These are phyloP conservation scores for Daldinia loculata DNA, from an alignment of 495 filamentous ascomycete genomes.

Conservation along the genomic window DNA sequence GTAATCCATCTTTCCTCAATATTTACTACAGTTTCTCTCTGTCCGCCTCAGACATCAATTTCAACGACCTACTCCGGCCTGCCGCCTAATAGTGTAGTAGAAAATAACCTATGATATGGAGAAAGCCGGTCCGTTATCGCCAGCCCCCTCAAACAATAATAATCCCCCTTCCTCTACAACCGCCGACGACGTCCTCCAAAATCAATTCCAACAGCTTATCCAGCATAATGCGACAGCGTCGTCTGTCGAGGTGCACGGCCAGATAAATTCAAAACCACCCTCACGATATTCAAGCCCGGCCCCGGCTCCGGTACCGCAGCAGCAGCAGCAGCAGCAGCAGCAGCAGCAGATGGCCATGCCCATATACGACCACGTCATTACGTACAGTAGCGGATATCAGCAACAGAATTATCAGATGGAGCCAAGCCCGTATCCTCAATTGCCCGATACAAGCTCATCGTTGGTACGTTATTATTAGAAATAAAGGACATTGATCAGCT, in stretches of 20 bases:
- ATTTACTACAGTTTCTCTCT: conserved; percentile 5
- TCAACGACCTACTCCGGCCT: background rate
- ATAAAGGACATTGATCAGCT: conserved; percentile 12
- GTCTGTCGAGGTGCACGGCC: conserved; percentile 38
- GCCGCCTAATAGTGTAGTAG: background rate
- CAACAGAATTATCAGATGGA: conserved; percentile 50
- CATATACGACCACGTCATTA: conserved; percentile 31
- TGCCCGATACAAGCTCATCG: conserved; percentile 40
- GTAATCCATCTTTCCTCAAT: background rate
- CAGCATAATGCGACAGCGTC: conserved; percentile 58
- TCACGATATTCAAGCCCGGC: conserved; percentile 55
- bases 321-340: conserved; percentile 31
- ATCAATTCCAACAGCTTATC: conserved; percentile 57
- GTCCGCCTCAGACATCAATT: background rate
- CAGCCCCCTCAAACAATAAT: conserved; percentile 48
- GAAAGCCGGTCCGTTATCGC: conserved; percentile 52
- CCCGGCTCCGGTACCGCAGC: conserved; percentile 11
- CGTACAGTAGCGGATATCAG: conserved; percentile 43
- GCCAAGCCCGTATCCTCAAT: conserved; percentile 47
- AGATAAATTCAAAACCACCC: conserved; percentile 52
- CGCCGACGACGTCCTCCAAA: conserved; percentile 53
- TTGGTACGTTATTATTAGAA: conserved; percentile 45
- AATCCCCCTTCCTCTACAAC: conserved; percentile 14
- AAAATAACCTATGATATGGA: conserved; percentile 47
- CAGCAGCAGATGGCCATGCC: conserved; percentile 36